Conservation (phyloP, 2,329 filamentous ascomycete genomes). For the Triangularia setosa region DNA sequence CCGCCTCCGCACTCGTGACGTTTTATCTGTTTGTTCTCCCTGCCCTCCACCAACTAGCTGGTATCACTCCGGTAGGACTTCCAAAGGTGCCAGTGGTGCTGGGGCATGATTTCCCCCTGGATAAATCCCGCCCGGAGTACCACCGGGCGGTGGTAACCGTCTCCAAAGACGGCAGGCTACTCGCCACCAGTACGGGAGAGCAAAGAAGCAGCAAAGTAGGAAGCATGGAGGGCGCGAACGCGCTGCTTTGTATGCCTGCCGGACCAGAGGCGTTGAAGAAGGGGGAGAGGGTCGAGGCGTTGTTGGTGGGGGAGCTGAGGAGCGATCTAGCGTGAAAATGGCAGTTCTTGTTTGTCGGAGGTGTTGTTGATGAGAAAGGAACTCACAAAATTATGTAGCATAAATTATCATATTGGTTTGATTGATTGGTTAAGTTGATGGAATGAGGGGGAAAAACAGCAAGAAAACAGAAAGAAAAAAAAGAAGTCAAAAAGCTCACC, state of each 20-base stretch:
- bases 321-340: constrained; percentile 6
- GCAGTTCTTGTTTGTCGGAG: too few species aligned
- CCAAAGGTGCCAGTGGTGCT: constrained; percentile 68
- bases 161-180: constrained; percentile 61
- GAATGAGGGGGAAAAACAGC: not conserved
- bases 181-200: constrained; percentile 78
- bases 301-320: constrained; percentile 64
- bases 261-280: constrained; percentile 61
- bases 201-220: constrained; percentile 89
- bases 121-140: constrained; percentile 78
- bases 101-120: constrained; percentile 68
- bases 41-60: constrained; percentile 71
- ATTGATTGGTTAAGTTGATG: too few species aligned
- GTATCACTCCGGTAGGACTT: constrained; percentile 64
- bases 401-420: too few species aligned
- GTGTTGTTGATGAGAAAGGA: too few species aligned
- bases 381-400: too few species aligned
- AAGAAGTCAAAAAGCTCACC: not conserved
- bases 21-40: constrained; percentile 93
- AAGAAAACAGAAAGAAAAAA: not conserved
- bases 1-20: constrained; percentile 86
- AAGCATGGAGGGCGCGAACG: constrained; percentile 85
- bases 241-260: constrained; percentile 69
- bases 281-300: constrained; percentile 68
- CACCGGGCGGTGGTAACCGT: constrained; percentile 75